Percentiles rank a stretch among this genome's conserved stretches.
Conservation (phyloP, 1,284 basidiomycete genomes). For the Leccinum subspadiceum region DNA sequence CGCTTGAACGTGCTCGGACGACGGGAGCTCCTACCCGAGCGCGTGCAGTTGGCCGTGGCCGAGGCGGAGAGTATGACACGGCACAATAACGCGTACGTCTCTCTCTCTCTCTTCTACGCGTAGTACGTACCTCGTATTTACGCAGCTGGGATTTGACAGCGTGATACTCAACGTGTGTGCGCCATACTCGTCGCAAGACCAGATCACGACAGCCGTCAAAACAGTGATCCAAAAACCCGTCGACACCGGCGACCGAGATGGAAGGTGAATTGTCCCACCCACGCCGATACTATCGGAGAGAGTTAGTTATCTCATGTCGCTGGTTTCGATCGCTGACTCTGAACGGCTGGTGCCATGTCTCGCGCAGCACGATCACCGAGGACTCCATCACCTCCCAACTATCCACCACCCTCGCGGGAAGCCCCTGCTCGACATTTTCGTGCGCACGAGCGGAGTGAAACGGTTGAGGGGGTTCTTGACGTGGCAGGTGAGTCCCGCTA, state of each 20-base stretch:
- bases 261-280: constrained; percentile 25
- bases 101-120: not conserved
- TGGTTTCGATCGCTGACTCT: not conserved
- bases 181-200: constrained; percentile 91
- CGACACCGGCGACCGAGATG: constrained; percentile 35
- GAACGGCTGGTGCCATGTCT: not conserved
- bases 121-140: not conserved
- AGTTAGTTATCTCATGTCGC: not conserved
- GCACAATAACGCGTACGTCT: constrained; percentile 57
- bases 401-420: constrained; percentile 63
- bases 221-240: constrained; percentile 53
- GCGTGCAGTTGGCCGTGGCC: constrained; percentile 69
- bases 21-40: constrained; percentile 71
- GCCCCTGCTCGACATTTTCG: constrained; percentile 87
- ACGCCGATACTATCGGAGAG: not conserved
- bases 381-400: constrained; percentile 64
- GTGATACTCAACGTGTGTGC: constrained; percentile 94
- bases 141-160: constrained; percentile 40
- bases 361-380: constrained; percentile 57
- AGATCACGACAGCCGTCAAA: constrained; percentile 81
- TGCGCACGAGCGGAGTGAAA: constrained; percentile 91
- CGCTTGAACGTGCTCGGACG: constrained; percentile 84
- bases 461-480: constrained; percentile 91
- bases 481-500: constrained; percentile 77
- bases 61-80: constrained; percentile 82